These are phyloP conservation scores for Gillenia trifoliata DNA, from an alignment of 306 rosid species.

Conservation along the genomic window DNA sequence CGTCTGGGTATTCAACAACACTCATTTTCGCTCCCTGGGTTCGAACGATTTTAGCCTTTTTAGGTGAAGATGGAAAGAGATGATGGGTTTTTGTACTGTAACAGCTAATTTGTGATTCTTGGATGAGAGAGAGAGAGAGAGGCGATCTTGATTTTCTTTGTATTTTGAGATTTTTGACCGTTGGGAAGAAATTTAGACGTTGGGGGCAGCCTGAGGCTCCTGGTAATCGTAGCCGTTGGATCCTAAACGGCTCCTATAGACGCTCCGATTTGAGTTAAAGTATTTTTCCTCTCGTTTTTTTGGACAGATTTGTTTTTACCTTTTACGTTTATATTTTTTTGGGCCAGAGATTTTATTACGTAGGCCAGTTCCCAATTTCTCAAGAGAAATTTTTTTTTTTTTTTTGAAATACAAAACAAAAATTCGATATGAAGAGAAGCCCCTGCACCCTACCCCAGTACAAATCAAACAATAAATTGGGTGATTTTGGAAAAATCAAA, in stretches of 20 bases:
- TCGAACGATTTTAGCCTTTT: not conserved
- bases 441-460: no score
- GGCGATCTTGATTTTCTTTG: not conserved
- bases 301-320: not conserved
- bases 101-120: not conserved
- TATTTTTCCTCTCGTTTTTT: not conserved
- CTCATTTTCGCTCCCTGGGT: constrained; percentile 28
- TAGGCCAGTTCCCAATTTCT: no score
- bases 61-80: not conserved
- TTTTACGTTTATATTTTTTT: not conserved
- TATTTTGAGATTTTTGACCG: constrained; percentile 58
- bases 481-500: no score
- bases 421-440: no score
- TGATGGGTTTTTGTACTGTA: not conserved
- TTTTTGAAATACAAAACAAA: no score
- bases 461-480: no score
- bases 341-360: not conserved
- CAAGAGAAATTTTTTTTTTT: no score
- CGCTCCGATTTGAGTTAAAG: constrained; percentile 56
- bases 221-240: constrained; percentile 36
- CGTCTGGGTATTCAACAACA: constrained; percentile 41
- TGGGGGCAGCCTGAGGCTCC: constrained; percentile 16
- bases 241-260: constrained; percentile 43
- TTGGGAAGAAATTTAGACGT: constrained; percentile 37
- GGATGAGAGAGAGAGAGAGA: not conserved